Percentiles rank a stretch among this genome's conserved stretches.
These are phyloP conservation scores for Amanita pseudoporphyria DNA, from an alignment of 768 basidiomycete species.

Conservation along the genomic window DNA sequence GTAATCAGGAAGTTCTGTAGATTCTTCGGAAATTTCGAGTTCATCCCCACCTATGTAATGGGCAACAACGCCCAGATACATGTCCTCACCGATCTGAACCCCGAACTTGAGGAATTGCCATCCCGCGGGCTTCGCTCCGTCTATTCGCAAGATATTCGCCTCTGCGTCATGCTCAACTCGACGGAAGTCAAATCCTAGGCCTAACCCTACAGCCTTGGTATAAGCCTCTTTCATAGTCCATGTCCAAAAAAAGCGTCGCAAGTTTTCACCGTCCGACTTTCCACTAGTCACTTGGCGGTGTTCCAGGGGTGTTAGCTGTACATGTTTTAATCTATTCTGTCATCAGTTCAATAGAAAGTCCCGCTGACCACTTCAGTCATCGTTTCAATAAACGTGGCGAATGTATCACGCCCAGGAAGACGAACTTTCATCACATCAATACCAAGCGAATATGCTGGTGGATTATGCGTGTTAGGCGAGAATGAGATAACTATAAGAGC, in stretches of 20 bases:
- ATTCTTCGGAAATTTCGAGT: constrained; percentile 23
- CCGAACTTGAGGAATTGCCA: constrained; percentile 65
- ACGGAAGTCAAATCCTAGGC: constrained; percentile 74
- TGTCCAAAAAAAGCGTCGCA: constrained; percentile 67
- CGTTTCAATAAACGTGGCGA: constrained; percentile 51
- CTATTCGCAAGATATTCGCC: constrained; percentile 44
- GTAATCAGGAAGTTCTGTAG: constrained; percentile 24
- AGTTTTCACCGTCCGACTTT: constrained; percentile 36
- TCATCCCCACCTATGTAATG: constrained; percentile 40
- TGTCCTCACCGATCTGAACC: constrained; percentile 34
- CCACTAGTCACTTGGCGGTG: constrained; percentile 27
- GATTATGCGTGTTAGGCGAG: constrained; percentile 30
- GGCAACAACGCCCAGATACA: constrained; percentile 62
- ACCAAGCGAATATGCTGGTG: constrained; percentile 55
- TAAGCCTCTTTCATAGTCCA: constrained; percentile 93
- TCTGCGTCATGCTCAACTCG: constrained; percentile 63
- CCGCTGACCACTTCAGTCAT: constrained; percentile 54
- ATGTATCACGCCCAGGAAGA: constrained; percentile 47
- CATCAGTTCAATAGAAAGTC: neutral
- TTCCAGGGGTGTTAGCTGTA: constrained; percentile 37
- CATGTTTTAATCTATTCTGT: constrained; percentile 4
- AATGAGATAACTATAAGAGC: constrained; percentile 61
- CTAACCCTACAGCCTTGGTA: constrained; percentile 78
- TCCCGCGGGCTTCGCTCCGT: constrained; percentile 43
- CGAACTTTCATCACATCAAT: constrained; percentile 77